Base-by-base conservation (phyloP, 169 alveolate genomes). In the Cryptosporidium tyzzeri region DNA sequence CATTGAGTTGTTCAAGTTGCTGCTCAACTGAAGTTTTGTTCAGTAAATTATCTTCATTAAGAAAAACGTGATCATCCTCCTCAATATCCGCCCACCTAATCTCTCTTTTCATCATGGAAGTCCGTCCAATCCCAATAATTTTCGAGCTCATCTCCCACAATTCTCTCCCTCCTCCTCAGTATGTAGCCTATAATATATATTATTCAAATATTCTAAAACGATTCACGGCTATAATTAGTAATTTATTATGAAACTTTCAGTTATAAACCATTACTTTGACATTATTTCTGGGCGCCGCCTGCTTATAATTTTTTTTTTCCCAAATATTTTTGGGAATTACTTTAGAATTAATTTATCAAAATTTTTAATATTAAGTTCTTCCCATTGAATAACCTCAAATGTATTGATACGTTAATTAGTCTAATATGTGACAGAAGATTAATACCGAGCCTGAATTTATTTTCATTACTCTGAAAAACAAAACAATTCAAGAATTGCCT, bases 31-130 rank as follows among this genome's bases (percentile, higher is more conserved):
- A 37, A 33, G 29, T 2, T 37, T 68, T 8, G 8, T 68, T 33
- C 4, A 14, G 1, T 16, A 37, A 6, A 68, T 68, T 12, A 35
- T 35, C 37, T 3, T 4, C 53, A 1, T 68, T 31, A 33, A 37
- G 29, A 41, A 68, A 68, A 68, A 21, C 18, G 9, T 35, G 29
- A 23, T 37, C 74, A 35, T 68, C 53, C 48, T 68, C 58, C 37
- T 37, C 74, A 68, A 68, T 68, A 29, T 68, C 74, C 6, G 74
- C 74, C 45, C 74, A 68, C n/a, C 74, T 48, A 48, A 48, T 3
- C 12, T 48, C 55, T 48, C 55, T 21, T 59, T 59, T 26, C 69
- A 8, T 21, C 37, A n/a, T 59, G 4, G 39, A 59, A 26, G n/a
- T 59, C 37, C 9, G 37, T 3, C 37, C 33, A 59, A 59, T n/a